A percentile compares a stretch with the other conserved stretches of the same genome.
phyloP scores from a whole-genome alignment of 208 protist genomes.

The Borovskyia barvae region DNA sequence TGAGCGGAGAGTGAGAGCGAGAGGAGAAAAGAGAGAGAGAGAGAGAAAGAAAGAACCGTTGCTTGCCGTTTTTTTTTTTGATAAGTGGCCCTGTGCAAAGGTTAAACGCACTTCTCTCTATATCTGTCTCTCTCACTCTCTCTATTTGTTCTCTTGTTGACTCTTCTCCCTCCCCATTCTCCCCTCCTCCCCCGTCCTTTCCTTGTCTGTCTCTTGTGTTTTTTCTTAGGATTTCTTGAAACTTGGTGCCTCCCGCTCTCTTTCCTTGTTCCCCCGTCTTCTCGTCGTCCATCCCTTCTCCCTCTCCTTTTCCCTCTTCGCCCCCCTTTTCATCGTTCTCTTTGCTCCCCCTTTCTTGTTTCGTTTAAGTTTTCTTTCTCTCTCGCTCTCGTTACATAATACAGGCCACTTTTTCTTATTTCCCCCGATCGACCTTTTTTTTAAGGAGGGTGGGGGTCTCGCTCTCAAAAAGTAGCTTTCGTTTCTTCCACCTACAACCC shows the following conservation, averaged over 20 bases:
- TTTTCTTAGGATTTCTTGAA: slow-evolving; percentile 14
- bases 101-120: no score
- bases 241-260: slow-evolving; percentile 8
- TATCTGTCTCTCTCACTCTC: not conserved
- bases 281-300: slow-evolving; percentile 17
- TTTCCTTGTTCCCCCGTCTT: slow-evolving; percentile 15
- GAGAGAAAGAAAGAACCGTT: no score
- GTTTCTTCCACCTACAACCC: not conserved
- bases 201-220: not conserved
- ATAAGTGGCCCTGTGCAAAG: no score
- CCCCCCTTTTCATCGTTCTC: not conserved
- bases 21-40: no score
- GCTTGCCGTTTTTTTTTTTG: no score
- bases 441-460: no score
- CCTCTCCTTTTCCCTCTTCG: slow-evolving; percentile 4
- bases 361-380: slow-evolving; percentile 1
- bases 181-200: not conserved
- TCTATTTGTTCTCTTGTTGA: not conserved
- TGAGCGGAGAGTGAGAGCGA: no score
- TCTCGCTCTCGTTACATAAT: no score
- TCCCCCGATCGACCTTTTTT: no score
- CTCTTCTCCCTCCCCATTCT: not conserved
- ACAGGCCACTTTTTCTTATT: no score
- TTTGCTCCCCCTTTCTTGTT: slow-evolving; percentile 12
- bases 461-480: not conserved